A percentile compares a stretch with the other conserved stretches of the same genome.
These are phyloP conservation scores for Metroxylon sagu DNA, from an alignment of 176 grass and related monocot species.

Conservation along the genomic window DNA sequence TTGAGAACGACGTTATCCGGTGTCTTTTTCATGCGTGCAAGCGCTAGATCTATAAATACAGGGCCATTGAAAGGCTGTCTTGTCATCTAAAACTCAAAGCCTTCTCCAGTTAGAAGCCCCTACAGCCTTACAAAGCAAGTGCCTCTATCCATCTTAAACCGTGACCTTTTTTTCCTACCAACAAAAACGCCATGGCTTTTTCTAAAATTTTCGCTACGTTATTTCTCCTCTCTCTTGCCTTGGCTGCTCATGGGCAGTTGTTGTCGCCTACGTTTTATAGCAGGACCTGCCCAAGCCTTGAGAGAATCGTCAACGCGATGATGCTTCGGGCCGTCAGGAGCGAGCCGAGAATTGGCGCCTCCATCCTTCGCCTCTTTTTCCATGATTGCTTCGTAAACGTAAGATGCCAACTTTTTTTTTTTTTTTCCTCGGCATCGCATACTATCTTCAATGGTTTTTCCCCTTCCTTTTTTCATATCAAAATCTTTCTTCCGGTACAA, in stretches of 20 bases:
- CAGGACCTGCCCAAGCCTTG: slow-evolving; percentile 36
- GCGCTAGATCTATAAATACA: too few relatives aligned
- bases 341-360: slow-evolving; percentile 59
- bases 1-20: too few relatives aligned
- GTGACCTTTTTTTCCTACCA: too few relatives aligned
- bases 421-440: too few relatives aligned
- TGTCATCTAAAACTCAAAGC: not conserved
- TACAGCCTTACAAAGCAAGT: too few relatives aligned
- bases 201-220: slow-evolving; percentile 22
- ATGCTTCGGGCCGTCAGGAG: slow-evolving; percentile 29
- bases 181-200: slow-evolving; percentile 13
- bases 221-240: slow-evolving; percentile 29
- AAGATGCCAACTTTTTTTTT: not conserved
- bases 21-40: too few relatives aligned
- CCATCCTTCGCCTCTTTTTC: slow-evolving; percentile 73
- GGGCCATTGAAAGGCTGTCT: not conserved
- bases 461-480: too few relatives aligned
- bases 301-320: slow-evolving; percentile 22
- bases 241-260: slow-evolving; percentile 29
- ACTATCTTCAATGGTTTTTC: too few relatives aligned
- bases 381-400: slow-evolving; percentile 84
- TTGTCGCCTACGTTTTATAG: slow-evolving; percentile 42
- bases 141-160: too few relatives aligned
- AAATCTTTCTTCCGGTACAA: too few relatives aligned
- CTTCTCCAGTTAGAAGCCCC: not conserved